These are phyloP conservation scores for Thelonectria discophora DNA, from an alignment of 2,329 filamentous ascomycete genomes.

Conservation along the genomic window DNA sequence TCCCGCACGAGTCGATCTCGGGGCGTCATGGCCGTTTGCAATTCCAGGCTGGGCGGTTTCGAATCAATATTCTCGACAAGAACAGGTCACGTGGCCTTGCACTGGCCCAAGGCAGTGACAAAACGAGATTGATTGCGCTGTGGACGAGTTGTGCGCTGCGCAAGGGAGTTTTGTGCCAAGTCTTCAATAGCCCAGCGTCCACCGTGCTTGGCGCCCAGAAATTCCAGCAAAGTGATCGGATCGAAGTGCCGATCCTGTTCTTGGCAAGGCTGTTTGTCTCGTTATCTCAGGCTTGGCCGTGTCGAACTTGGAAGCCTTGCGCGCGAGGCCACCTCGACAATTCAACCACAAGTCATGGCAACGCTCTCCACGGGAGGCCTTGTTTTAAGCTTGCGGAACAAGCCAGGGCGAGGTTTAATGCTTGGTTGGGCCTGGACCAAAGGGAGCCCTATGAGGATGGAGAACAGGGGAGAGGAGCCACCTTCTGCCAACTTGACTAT, in stretches of 20 bases:
- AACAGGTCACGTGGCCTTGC: neutral
- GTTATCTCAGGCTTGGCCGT: slow-evolving; percentile 9
- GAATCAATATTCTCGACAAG: slow-evolving; percentile 3
- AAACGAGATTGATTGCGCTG: neutral
- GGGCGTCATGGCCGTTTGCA: neutral
- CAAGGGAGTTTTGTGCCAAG: neutral
- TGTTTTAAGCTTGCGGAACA: slow-evolving; percentile 11
- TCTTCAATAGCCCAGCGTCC: neutral
- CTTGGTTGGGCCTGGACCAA: neutral
- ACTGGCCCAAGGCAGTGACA: neutral
- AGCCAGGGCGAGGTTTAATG: slow-evolving; percentile 19
- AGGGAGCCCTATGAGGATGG: neutral
- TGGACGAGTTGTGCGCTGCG: neutral
- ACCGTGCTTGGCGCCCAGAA: slow-evolving; percentile 34
- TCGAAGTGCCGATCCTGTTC: slow-evolving; percentile 39
- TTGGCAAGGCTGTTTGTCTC: slow-evolving; percentile 35
- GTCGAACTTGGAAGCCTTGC: neutral
- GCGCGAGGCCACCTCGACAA: neutral
- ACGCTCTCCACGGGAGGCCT: neutral
- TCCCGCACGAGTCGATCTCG: no score
- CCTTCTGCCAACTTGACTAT: neutral
- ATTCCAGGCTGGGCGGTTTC: neutral
- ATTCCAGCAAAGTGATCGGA: slow-evolving; percentile 39
- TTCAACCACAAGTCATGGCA: neutral
- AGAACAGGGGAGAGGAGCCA: neutral